Base-by-base conservation (phyloP, 495 filamentous ascomycete species). In the Annulohypoxylon bovei region DNA sequence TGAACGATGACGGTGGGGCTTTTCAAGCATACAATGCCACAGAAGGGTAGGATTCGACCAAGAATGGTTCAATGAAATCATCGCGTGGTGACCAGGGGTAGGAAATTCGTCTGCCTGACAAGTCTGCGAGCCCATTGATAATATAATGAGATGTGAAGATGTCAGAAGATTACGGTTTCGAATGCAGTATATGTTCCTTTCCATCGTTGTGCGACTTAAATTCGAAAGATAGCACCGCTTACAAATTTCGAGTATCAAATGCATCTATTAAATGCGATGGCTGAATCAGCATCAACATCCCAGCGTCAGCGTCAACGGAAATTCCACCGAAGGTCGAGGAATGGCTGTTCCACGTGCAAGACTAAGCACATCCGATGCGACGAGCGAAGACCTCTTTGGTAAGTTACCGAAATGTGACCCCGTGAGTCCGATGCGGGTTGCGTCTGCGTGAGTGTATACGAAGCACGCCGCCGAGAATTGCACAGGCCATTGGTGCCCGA, bases 341-440 rank as follows among this genome's bases (percentile, higher is more conserved):
- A 73, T 28, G 73, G 75, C 32, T 77, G 72, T 61, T 62, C 65
- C 49, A 75, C 70, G 50, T 77, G 77, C 64, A 77, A 76, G 53
- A 49, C 70, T 23, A 74, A 77, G 64, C 77, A 79, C 49, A 76
- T 79, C 28, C 70, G 73, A 14, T 77, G 77, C 67, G 74, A 79
- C 40, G 75, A 79, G 70, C 71, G 70, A 55, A 76, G 55, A 62
- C 75, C 75, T 35, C 73, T 77, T 32, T 79, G 77, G 75, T 77
- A 73, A 71, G 77, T 61, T 6, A 35, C 63, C 61, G 46, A 62
- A 57, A 63, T 60, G 63, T 28, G 35, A 55, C 50, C 39, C 35
- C 52, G 57, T 42, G 52, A 8, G 42, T 4, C 54, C 60, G 49
- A 49, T 33, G 56, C 28, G 52, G 42, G 58, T 50, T 65, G 50